Base-by-base conservation (phyloP, 208 protist species). In the Acanthamoeba sp. region DNA sequence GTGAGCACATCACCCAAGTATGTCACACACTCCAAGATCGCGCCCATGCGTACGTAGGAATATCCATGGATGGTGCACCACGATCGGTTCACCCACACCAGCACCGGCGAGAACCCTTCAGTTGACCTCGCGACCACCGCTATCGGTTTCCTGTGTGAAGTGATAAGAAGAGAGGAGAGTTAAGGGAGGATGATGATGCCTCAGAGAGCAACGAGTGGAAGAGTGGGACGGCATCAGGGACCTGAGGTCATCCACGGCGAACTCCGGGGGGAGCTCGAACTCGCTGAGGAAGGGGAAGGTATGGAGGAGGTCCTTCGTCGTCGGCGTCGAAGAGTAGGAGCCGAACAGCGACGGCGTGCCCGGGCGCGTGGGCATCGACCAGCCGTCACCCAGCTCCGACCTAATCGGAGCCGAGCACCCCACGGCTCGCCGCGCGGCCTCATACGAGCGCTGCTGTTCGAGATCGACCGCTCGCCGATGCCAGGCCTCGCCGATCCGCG, bases 231-330 rank as follows among this genome's bases (percentile, higher is more conserved):
- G 6, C 42, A 48, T 16, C 7, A 64, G 7, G 12, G 29, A 73
- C 64, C 64, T 73, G 64, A 73, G 64, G 64, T 73, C 64, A 5
- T 73, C 64, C 5, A 73, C 64, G 22, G 34, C 27, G 32, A 73
- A 73, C 6, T 73, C 34, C 29, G 12, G 7, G 12, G 64, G 64
- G 7, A 32, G 34, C 27, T 73, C 7, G 34, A 73, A 73, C 10
- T 73, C 64, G 12, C 1, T 32, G 64, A 73, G 64, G 34, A 73
- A 73, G 64, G 64, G 64, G n/a, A 73, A 73, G 64, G 29, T 73
- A 5, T 32, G 22, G 32, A 24, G 38, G 64, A 73, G 34, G 32
- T 73, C 64, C 14, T n/a, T 16, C 64, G 29, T 40, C 14, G 64
- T 40, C 64, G 64, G 64, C 14, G 32, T 29, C 32, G 29, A 32